A percentile compares a stretch with the other conserved stretches of the same genome.
Conservation (phyloP, 768 basidiomycete genomes). For the Cyclocybe cylindracea region DNA sequence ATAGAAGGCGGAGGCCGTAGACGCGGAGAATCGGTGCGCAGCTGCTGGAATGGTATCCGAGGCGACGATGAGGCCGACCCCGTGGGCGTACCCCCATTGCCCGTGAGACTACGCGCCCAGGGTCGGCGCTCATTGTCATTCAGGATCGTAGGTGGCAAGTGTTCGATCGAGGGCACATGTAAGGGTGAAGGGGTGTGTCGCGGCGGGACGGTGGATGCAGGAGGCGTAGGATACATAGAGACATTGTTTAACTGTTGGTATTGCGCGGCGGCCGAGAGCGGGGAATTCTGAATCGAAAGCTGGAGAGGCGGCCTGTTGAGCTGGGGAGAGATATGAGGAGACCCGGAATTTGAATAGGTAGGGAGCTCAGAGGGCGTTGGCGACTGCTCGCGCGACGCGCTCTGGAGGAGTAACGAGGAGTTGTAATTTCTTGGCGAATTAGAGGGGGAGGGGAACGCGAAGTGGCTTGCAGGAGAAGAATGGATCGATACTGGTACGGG, state of each 20-base stretch:
- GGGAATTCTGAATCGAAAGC: slow-evolving; percentile 7
- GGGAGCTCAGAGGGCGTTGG: slow-evolving; percentile 17
- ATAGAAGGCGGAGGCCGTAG: background rate
- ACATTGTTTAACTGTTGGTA: slow-evolving; percentile 5
- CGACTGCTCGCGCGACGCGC: slow-evolving; percentile 8
- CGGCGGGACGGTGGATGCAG: slow-evolving; percentile 3
- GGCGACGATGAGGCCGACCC: too few relatives aligned
- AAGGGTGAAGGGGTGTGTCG: slow-evolving; percentile 12
- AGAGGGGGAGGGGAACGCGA: slow-evolving; percentile 2
- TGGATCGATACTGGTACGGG: background rate
- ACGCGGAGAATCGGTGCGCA: too few relatives aligned
- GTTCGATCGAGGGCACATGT: background rate
- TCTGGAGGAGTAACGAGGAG: slow-evolving; percentile 1
- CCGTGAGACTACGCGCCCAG: too few relatives aligned
- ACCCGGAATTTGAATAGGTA: slow-evolving; percentile 11
- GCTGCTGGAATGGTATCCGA: too few relatives aligned
- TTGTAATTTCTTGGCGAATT: slow-evolving; percentile 1
- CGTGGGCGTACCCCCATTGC: too few relatives aligned
- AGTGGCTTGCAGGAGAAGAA: background rate
- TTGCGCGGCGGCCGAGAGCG: slow-evolving; percentile 1
- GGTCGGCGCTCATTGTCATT: slow-evolving; percentile 3
- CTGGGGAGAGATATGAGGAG: background rate
- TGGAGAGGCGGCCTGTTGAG: slow-evolving; percentile 6
- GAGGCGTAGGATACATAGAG: slow-evolving; percentile 9
- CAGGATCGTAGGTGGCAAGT: background rate